Conservation (phyloP, 345 rosid species). For the Dipteronia dyeriana region DNA sequence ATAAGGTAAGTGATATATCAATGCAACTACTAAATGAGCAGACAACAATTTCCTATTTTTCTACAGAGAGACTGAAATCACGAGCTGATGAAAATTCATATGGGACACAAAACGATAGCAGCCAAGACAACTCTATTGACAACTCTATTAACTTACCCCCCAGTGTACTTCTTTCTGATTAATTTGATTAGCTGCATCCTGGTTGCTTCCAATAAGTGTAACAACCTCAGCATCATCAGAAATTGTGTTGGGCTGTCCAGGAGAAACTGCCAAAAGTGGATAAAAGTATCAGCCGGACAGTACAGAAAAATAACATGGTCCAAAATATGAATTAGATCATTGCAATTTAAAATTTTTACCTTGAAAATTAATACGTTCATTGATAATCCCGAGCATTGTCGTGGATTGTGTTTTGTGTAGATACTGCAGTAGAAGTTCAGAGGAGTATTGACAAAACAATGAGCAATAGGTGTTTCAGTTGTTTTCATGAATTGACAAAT, state of each 20-base stretch:
- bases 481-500: constrained; percentile 2
- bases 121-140: too few species aligned
- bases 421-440: constrained; percentile 88
- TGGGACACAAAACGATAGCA: not conserved
- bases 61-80: not conserved
- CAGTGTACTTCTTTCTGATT: constrained; percentile 85
- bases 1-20: not conserved
- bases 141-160: constrained; percentile 64
- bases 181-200: constrained; percentile 67
- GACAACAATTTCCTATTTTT: not conserved
- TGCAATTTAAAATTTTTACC: constrained; percentile 39
- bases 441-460: constrained; percentile 69
- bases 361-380: constrained; percentile 87
- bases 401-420: constrained; percentile 78
- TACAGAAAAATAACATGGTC: not conserved
- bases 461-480: constrained; percentile 18
- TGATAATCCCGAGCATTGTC: constrained; percentile 82
- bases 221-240: constrained; percentile 89
- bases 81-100: not conserved
- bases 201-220: constrained; percentile 68
- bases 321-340: not conserved
- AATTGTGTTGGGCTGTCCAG: constrained; percentile 80
- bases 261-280: constrained; percentile 60
- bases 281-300: constrained; percentile 15
- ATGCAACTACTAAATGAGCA: constrained; percentile 7